Evolutionary conservation across 163 green algal genomes (phyloP).

Genomic region (Chlamydomonas reinhardtii): DNA sequence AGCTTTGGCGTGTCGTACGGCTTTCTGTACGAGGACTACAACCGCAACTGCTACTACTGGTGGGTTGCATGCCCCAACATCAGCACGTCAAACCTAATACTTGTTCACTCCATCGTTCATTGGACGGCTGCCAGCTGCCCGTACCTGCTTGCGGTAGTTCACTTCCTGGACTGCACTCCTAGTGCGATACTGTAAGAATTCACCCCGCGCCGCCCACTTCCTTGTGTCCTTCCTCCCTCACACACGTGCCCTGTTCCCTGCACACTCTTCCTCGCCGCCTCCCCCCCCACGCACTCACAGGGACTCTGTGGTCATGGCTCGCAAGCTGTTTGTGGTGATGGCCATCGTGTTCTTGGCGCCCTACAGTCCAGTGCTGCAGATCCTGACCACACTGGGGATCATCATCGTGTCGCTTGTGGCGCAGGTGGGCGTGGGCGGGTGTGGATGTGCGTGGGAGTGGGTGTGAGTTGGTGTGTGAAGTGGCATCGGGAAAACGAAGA

Average conservation of each 20-base stretch:
- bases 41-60: constrained; percentile 7
- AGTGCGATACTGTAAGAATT: no score
- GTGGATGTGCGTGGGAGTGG: background rate
- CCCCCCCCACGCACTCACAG: background rate
- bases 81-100: no score
- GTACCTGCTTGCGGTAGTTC: no score
- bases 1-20: constrained; percentile 16
- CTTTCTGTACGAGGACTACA: constrained; percentile 28
- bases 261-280: background rate
- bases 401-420: constrained; percentile 18
- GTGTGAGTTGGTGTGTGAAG: background rate
- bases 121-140: no score
- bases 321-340: constrained; percentile 27
- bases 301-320: constrained; percentile 38
- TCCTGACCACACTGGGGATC: constrained; percentile 27
- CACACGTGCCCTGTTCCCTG: background rate
- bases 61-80: background rate
- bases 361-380: constrained; percentile 3
- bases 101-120: no score
- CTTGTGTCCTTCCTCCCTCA: no score
- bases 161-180: no score
- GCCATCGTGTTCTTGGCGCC: constrained; percentile 35
- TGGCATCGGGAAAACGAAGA: no score
- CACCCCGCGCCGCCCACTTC: no score
- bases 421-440: background rate